Base-by-base conservation (phyloP, 495 filamentous ascomycete genomes). In the Mytilinidion resinicola region DNA sequence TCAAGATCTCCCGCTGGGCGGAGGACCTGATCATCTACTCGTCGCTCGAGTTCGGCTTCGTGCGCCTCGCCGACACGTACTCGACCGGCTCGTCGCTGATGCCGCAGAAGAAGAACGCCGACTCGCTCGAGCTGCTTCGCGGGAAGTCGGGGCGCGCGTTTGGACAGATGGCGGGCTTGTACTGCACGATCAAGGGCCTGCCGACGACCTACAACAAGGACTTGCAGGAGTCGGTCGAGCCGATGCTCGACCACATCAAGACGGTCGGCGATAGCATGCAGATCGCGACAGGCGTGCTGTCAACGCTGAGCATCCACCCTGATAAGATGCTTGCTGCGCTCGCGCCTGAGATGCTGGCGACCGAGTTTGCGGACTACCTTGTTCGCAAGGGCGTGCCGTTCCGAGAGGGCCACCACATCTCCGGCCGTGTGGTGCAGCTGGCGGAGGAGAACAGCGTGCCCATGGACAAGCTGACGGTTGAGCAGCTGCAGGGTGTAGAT, bases 191-290 rank as follows among this genome's bases (percentile, higher is more conserved):
- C 69, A 96, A 97, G 77, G 87, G 87, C 36, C 78, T 96, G 19
- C 90, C 92, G 1, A 87, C 83, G 21, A 95, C 90, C 6, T 96
- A 96, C 78, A 95, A 96, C 77, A 95, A 96, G 76, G 89, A 96
- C 69, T 77, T 96, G 14, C 92, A 97, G 73, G 92, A 96, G 75
- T 86, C 82, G 57, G 84, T 90, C 60, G 89, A 96, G 77, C 87
- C 88, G 42, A 80, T 97, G 71, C 81, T 97, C 30, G 89, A 96
- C 73, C 84, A 85, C 69, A 81, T 95, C 70, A 90, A 91, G 76
- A 96, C 91, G 9, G 82, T 95, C 50, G 79, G 78, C 47, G 88
- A 95, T 77, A 90, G 86, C 70, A 80, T 95, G 58, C 85, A 86
- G 67, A 96, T 97, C 65, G 88, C 89, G 43, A 90, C 86, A 43